Conservation (phyloP, 2,329 filamentous ascomycete species). For the Aureobasidium sp. region DNA sequence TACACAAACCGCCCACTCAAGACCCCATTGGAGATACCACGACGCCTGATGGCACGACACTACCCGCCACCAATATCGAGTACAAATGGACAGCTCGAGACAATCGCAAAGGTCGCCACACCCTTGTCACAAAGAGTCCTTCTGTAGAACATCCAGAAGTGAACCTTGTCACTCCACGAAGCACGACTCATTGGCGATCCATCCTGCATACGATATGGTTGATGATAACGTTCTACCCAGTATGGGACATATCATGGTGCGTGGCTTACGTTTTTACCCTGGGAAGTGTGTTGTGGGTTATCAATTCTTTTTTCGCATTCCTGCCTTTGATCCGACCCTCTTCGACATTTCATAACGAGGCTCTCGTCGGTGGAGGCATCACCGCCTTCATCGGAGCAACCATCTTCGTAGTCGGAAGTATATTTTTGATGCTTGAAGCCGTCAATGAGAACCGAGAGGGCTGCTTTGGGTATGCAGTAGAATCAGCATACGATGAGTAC, state of each 20-base stretch:
- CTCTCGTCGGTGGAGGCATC: slow-evolving; percentile 47
- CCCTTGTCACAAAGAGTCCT: slow-evolving; percentile 24
- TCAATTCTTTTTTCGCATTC: slow-evolving; percentile 56
- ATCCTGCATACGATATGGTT: slow-evolving; percentile 32
- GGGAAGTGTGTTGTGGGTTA: slow-evolving; percentile 36
- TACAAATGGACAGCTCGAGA: slow-evolving; percentile 34
- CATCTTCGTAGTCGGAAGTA: slow-evolving; percentile 55
- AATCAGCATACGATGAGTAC: slow-evolving; percentile 27
- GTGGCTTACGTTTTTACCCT: slow-evolving; percentile 46
- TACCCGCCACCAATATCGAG: slow-evolving; percentile 13
- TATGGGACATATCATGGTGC: slow-evolving; percentile 50
- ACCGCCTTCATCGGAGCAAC: slow-evolving; percentile 59
- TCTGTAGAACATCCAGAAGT: slow-evolving; percentile 14
- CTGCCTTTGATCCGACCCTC: slow-evolving; percentile 47
- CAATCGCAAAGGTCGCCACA: slow-evolving; percentile 36
- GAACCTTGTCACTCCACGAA: slow-evolving; percentile 23
- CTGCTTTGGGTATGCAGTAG: slow-evolving; percentile 62
- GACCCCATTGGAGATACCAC: background rate
- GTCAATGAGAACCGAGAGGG: slow-evolving; percentile 57
- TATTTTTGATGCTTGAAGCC: slow-evolving; percentile 57
- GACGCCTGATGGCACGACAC: background rate
- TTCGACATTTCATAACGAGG: slow-evolving; percentile 47
- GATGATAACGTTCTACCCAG: slow-evolving; percentile 43
- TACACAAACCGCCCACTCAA: background rate
- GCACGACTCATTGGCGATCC: slow-evolving; percentile 25